Base-by-base conservation (phyloP, 164 flowering plant species). In the Vitis labrusca region DNA sequence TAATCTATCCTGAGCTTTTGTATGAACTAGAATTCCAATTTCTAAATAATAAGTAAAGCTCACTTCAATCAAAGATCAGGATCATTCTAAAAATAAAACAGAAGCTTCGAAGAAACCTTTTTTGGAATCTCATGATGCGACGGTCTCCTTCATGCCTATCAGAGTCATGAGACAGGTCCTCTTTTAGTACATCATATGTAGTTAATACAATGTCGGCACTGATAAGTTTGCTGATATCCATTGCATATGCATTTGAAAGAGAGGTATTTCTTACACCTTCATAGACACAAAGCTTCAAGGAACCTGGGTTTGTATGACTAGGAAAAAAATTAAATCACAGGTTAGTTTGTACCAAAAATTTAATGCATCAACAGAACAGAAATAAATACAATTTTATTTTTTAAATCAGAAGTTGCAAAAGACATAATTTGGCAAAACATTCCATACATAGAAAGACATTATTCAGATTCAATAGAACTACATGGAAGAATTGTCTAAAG, bases 81-180 rank as follows among this genome's bases (percentile, higher is more conserved):
- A 37, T 37, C 44, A 37, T 37, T 37, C 7, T 37, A 37, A 37
- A 6, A n/a, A 72, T 30, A 63, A 72, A 52, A 47, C 32, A 23
- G 8, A 55, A 30, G 64, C 23, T 54, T 14, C 27, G 72, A 74
- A 55, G 23, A 32, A 69, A 94, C 99, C 98, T 93, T 72, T 95
- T 95, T 66, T 85, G 81, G 80, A 85, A 93, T 89, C 99, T 90
- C 91, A 95, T 76, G 69, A 81, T 59, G 75, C 88, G 96, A 0
- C 92, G 89, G 80, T 92, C 97, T 55, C 98, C 94, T 81, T 88
- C 96, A 78, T 91, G 91, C 82, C 99, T 85, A 69, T 93, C 98
- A 68, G 86, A 79, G 77, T 93, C 99, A 77, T 93, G 98, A 14
- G 93, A 90, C 13, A 93, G 75, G 76, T 95, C 99, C 70, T 90